A percentile compares a stretch with the other conserved stretches of the same genome.
Evolutionary conservation across 345 rosid species (phyloP).

Genomic region (Cardamine chenopodiifolia): DNA sequence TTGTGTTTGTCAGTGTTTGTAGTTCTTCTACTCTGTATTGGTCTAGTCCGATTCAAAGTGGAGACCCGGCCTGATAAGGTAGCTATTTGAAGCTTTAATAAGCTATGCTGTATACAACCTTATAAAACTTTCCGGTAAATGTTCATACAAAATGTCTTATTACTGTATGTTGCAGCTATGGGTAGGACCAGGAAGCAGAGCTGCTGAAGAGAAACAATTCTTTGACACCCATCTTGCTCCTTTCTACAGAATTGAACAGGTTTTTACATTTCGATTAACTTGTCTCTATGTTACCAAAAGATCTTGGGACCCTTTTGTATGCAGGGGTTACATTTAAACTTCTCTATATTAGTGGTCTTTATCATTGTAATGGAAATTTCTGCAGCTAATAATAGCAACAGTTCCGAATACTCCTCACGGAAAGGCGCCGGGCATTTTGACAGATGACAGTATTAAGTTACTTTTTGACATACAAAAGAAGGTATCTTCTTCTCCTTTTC

Average conservation of each 20-base stretch:
- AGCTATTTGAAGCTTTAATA: not conserved
- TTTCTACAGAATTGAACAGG: conserved; percentile 98
- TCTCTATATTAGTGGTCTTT: not conserved
- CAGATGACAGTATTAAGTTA: conserved; percentile 82
- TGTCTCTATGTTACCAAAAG: conserved; percentile 16
- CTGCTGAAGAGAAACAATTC: conserved; percentile 84
- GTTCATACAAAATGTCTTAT: not conserved
- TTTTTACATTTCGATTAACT: conserved; percentile 28
- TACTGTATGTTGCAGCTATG: conserved; percentile 67
- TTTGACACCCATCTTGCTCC: conserved; percentile 92
- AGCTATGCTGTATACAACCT: not conserved
- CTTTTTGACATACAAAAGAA: conserved; percentile 92
- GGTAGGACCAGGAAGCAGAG: conserved; percentile 97
- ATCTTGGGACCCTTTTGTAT: not conserved
- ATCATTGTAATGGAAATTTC: conserved; percentile 21
- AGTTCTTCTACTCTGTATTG: conserved; percentile 84
- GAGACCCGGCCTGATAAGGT: conserved; percentile 99
- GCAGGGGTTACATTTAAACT: not conserved
- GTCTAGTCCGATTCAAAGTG: conserved; percentile 86
- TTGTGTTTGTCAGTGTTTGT: conserved; percentile 64
- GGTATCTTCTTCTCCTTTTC: conserved; percentile 48
- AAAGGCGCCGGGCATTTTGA: conserved; percentile 71
- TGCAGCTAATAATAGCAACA: conserved; percentile 87
- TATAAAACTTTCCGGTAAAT: not conserved
- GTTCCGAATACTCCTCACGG: conserved; percentile 53